These are phyloP conservation scores for Coemansia interrupta DNA, from an alignment of 192 early-diverging fungal genomes.

Conservation along the genomic window DNA sequence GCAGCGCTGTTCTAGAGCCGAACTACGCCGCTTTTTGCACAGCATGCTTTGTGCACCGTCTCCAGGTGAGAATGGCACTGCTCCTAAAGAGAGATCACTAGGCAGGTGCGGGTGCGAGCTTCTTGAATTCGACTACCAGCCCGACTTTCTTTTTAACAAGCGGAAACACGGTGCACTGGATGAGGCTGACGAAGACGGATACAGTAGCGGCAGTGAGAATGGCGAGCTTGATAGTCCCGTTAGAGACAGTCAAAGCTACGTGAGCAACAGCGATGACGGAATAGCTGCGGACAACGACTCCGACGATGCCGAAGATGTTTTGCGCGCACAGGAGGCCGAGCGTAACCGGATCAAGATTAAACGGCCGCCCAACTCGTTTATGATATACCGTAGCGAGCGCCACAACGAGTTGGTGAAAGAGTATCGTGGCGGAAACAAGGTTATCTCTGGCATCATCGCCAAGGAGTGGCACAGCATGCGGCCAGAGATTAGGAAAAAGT, in stretches of 20 bases:
- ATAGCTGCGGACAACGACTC: conserved; percentile 6
- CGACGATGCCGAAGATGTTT: neutral
- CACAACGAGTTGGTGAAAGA: conserved; percentile 47
- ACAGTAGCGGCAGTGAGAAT: conserved; percentile 7
- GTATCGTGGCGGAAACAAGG: conserved; percentile 48
- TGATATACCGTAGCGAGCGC: conserved; percentile 45
- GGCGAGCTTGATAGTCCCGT: neutral
- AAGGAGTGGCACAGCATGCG: conserved; percentile 43
- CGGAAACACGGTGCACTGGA: conserved; percentile 3
- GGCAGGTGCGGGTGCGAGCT: conserved; percentile 43
- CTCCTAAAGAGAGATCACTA: conserved; percentile 13
- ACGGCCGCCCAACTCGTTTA: conserved; percentile 51
- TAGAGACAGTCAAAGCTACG: conserved; percentile 12
- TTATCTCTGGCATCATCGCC: conserved; percentile 45
- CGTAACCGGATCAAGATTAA: conserved; percentile 45
- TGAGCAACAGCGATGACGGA: conserved; percentile 2
- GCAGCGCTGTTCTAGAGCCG: conserved; percentile 34
- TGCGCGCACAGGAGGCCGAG: conserved; percentile 22
- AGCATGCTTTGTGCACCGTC: conserved; percentile 32
- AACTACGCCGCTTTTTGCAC: conserved; percentile 36
- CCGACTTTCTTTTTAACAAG: conserved; percentile 46
- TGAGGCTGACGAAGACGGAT: conserved; percentile 12
- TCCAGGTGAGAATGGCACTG: neutral
- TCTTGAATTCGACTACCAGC: conserved; percentile 51
- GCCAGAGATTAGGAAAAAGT: conserved; percentile 23